Percentiles rank a stretch among this genome's conserved stretches.
Conservation (phyloP, 1,284 basidiomycete genomes). For the Trichosporon inkin region DNA sequence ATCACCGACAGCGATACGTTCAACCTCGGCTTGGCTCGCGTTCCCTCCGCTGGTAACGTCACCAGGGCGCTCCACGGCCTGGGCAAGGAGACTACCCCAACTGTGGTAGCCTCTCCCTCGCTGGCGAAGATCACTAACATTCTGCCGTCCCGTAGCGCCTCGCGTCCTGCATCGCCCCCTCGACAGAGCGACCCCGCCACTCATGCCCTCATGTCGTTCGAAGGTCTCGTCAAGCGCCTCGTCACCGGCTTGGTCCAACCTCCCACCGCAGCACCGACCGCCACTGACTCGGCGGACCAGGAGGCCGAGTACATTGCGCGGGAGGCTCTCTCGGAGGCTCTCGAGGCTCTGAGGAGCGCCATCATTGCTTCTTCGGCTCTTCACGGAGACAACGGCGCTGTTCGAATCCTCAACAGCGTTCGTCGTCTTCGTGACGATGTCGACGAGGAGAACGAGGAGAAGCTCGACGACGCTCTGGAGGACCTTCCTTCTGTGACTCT, state of each 20-base stretch:
- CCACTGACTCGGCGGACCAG: slow-evolving; percentile 30
- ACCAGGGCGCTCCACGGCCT: slow-evolving; percentile 40
- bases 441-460: slow-evolving; percentile 39
- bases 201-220: slow-evolving; percentile 45
- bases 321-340: slow-evolving; percentile 49
- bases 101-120: slow-evolving; percentile 29
- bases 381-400: slow-evolving; percentile 28
- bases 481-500: slow-evolving; percentile 49
- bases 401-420: slow-evolving; percentile 25
- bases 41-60: slow-evolving; percentile 44
- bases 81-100: slow-evolving; percentile 34
- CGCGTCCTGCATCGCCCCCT: slow-evolving; percentile 47
- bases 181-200: slow-evolving; percentile 38
- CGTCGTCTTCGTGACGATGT: slow-evolving; percentile 46
- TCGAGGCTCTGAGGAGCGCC: slow-evolving; percentile 48
- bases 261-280: slow-evolving; percentile 32
- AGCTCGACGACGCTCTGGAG: slow-evolving; percentile 50
- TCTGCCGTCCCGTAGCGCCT: slow-evolving; percentile 39
- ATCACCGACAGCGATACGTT: slow-evolving; percentile 37
- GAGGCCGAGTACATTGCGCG: slow-evolving; percentile 47
- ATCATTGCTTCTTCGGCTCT: slow-evolving; percentile 41
- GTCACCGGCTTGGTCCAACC: slow-evolving; percentile 46
- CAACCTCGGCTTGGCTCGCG: slow-evolving; percentile 20
- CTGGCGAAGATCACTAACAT: slow-evolving; percentile 43
- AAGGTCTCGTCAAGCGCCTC: slow-evolving; percentile 48